phyloP scores from a whole-genome alignment of 768 basidiomycete genomes.

The Boletus rubroflammeus region DNA sequence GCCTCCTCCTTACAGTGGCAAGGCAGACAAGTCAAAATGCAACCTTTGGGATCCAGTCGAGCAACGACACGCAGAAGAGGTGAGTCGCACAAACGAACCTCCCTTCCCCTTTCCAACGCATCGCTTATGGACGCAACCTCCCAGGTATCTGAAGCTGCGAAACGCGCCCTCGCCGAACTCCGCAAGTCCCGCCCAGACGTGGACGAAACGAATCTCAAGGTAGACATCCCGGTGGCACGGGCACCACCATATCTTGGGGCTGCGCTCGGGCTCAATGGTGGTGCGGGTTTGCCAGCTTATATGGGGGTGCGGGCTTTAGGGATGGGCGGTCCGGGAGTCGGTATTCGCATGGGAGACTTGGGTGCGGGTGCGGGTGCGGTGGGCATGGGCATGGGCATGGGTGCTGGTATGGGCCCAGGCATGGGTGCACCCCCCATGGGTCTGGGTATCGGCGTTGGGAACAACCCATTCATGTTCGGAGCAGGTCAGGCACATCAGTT shows the following conservation, averaged over 20 bases:
- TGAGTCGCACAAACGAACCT: constrained; percentile 20
- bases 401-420: not conserved
- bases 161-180: constrained; percentile 61
- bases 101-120: not conserved
- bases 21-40: constrained; percentile 47
- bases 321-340: not conserved
- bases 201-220: constrained; percentile 53
- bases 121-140: not conserved
- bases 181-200: constrained; percentile 60
- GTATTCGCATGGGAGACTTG: not conserved
- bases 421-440: constrained; percentile 4
- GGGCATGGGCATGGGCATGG: not conserved
- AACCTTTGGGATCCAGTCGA: constrained; percentile 67
- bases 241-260: not conserved
- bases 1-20: constrained; percentile 20
- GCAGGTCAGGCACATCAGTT: constrained; percentile 14
- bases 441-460: not conserved
- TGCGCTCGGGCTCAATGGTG: not conserved
- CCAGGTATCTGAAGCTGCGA: constrained; percentile 67
- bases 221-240: constrained; percentile 51
- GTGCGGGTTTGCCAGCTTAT: not conserved
- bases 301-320: not conserved
- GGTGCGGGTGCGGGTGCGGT: not conserved
- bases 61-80: constrained; percentile 63
- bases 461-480: constrained; percentile 17